These are phyloP conservation scores for Nitzschia sp. DNA, from an alignment of 108 stramenopile species.

Conservation along the genomic window DNA sequence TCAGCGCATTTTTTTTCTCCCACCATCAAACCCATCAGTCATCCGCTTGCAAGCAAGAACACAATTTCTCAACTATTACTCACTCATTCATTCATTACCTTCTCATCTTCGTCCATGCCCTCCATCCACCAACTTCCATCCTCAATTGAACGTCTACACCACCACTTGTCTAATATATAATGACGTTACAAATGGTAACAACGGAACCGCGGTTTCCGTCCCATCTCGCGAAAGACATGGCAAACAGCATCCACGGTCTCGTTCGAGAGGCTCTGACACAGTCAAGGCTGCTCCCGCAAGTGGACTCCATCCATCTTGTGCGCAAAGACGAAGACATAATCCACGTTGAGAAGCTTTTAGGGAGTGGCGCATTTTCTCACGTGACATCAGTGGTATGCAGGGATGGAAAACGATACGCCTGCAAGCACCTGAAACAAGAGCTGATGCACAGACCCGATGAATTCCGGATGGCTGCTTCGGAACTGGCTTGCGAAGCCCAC, in stretches of 20 bases:
- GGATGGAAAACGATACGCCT: conserved; percentile 37
- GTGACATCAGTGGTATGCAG: conserved; percentile 35
- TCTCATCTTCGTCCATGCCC: too few relatives aligned
- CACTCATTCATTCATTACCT: too few relatives aligned
- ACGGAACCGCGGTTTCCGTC: conserved; percentile 25
- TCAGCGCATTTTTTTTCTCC: too few relatives aligned
- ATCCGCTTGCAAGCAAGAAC: too few relatives aligned
- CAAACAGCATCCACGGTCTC: conserved; percentile 17
- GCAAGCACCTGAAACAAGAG: conserved; percentile 53
- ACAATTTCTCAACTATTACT: too few relatives aligned
- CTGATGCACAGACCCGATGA: conserved; percentile 43
- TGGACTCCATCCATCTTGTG: conserved; percentile 12
- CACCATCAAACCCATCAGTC: too few relatives aligned
- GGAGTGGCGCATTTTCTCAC: conserved; percentile 63
- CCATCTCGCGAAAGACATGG: conserved; percentile 15
- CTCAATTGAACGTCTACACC: too few relatives aligned
- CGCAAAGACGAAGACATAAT: conserved; percentile 19
- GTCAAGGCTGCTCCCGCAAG: conserved; percentile 13
- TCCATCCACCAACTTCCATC: too few relatives aligned
- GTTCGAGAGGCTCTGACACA: conserved; percentile 11
- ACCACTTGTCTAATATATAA: too few relatives aligned
- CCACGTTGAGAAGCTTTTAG: conserved; percentile 42
- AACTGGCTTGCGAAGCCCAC: conserved; percentile 75
- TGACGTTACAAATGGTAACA: too few relatives aligned
- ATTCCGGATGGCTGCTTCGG: conserved; percentile 60